A percentile compares a stretch with the other conserved stretches of the same genome.
Conservation (phyloP, 2,329 filamentous ascomycete genomes). For the Pseudonectria buxi region DNA sequence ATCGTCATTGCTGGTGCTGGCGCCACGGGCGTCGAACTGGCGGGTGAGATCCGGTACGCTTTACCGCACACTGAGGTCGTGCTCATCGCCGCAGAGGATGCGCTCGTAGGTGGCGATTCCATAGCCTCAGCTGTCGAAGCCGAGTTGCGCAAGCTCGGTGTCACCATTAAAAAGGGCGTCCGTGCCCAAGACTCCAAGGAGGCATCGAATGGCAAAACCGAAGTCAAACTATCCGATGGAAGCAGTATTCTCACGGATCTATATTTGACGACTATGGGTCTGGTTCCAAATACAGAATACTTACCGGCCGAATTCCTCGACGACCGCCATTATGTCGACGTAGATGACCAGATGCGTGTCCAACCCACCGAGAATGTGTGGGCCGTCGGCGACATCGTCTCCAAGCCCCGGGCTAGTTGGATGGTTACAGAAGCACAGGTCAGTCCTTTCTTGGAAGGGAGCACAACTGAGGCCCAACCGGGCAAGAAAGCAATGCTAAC, state of each 20-base stretch:
- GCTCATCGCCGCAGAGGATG: conserved; percentile 36
- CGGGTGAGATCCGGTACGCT: conserved; percentile 47
- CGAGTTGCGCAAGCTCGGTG: conserved; percentile 48
- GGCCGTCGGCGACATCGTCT: conserved; percentile 49
- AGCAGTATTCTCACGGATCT: conserved; percentile 45
- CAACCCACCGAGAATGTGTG: conserved; percentile 39
- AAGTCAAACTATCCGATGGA: conserved; percentile 40
- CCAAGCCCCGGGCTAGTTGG: conserved; percentile 47
- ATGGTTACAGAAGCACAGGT: conserved; percentile 53
- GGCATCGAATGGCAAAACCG: conserved; percentile 37
- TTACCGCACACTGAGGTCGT: conserved; percentile 44
- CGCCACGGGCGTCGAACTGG: conserved; percentile 48
- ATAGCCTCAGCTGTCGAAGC: conserved; percentile 34
- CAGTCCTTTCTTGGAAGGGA: conserved; percentile 16
- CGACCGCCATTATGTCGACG: conserved; percentile 37
- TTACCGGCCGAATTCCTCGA: conserved; percentile 39
- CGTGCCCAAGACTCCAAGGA: conserved; percentile 31
- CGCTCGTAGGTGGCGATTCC: conserved; percentile 39
- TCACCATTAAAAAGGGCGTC: conserved; percentile 38
- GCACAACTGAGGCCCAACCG: not conserved
- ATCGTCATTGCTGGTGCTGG: conserved; percentile 53
- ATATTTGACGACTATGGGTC: conserved; percentile 51
- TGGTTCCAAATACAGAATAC: conserved; percentile 49
- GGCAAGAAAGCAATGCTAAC: not conserved
- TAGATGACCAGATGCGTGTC: conserved; percentile 46